Percentiles rank a stretch among this genome's conserved stretches.
These are phyloP conservation scores for Chaetomiaceae sp. DNA, from an alignment of 2,329 filamentous ascomycete species.

Conservation along the genomic window DNA sequence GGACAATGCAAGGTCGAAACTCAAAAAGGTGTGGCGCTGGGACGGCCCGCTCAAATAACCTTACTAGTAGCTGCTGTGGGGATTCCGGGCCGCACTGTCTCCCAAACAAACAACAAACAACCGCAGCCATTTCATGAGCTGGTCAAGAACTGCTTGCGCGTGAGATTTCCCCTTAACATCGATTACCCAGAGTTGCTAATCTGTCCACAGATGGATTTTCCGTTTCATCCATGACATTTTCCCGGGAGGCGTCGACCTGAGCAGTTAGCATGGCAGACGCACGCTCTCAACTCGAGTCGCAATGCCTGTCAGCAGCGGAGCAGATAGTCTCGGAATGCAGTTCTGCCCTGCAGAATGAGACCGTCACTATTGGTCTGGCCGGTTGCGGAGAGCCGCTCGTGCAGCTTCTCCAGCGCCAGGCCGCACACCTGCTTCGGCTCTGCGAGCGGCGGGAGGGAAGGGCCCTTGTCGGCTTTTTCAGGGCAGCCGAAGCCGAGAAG, in stretches of 20 bases:
- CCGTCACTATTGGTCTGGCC: background rate
- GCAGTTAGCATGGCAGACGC: background rate
- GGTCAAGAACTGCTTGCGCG: too few relatives aligned
- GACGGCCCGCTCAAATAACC: constrained; percentile 11
- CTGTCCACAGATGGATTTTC: background rate
- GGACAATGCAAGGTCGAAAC: too few relatives aligned
- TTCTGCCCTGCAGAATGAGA: background rate
- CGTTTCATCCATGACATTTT: too few relatives aligned
- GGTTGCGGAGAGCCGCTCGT: constrained; percentile 24
- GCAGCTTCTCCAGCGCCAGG: constrained; percentile 24
- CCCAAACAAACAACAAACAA: too few relatives aligned
- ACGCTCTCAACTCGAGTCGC: background rate
- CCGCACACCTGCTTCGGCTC: constrained; percentile 16
- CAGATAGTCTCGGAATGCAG: constrained; percentile 21
- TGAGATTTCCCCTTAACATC: too few relatives aligned
- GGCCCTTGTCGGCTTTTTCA: background rate
- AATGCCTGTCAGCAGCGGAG: constrained; percentile 16
- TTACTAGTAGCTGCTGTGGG: too few relatives aligned
- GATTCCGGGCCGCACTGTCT: too few relatives aligned
- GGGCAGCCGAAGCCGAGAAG: background rate
- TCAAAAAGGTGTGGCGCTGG: constrained; percentile 8
- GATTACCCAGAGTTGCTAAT: background rate
- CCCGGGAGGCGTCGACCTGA: too few relatives aligned
- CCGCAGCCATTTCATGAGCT: too few relatives aligned
- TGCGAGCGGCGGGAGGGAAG: background rate